Evolutionary conservation across 768 basidiomycete genomes (phyloP).

Genomic region (Phaeolepiota aurea): DNA sequence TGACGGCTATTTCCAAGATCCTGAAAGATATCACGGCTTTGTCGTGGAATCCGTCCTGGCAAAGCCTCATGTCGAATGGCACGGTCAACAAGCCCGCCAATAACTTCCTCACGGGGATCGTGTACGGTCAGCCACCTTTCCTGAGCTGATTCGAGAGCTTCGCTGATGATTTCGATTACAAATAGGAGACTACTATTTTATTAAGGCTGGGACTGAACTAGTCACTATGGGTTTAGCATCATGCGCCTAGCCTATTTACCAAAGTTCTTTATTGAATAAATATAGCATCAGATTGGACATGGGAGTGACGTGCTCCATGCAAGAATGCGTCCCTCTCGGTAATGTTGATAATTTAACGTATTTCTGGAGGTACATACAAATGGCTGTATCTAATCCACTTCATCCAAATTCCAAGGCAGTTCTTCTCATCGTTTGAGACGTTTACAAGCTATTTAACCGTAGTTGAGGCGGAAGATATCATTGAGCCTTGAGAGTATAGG

Average conservation of each 20-base stretch:
- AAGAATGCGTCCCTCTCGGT: too few species aligned
- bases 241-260: slow-evolving; percentile 21
- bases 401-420: not conserved
- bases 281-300: too few species aligned
- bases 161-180: not conserved
- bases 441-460: slow-evolving; percentile 26
- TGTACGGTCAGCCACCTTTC: slow-evolving; percentile 27
- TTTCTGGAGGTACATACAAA: not conserved
- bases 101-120: slow-evolving; percentile 53
- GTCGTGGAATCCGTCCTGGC: slow-evolving; percentile 54
- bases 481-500: slow-evolving; percentile 44
- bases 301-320: too few species aligned
- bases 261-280: too few species aligned
- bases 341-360: not conserved
- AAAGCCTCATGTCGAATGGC: slow-evolving; percentile 57
- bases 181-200: slow-evolving; percentile 57
- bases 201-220: slow-evolving; percentile 47
- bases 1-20: slow-evolving; percentile 21
- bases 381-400: not conserved
- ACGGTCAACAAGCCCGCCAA: slow-evolving; percentile 51
- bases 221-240: slow-evolving; percentile 32
- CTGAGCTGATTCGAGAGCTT: not conserved
- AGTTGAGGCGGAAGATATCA: slow-evolving; percentile 90
- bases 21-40: slow-evolving; percentile 37
- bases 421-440: too few species aligned